Base-by-base conservation (phyloP, 805 yeast species). In the Teunomyces atbi region DNA sequence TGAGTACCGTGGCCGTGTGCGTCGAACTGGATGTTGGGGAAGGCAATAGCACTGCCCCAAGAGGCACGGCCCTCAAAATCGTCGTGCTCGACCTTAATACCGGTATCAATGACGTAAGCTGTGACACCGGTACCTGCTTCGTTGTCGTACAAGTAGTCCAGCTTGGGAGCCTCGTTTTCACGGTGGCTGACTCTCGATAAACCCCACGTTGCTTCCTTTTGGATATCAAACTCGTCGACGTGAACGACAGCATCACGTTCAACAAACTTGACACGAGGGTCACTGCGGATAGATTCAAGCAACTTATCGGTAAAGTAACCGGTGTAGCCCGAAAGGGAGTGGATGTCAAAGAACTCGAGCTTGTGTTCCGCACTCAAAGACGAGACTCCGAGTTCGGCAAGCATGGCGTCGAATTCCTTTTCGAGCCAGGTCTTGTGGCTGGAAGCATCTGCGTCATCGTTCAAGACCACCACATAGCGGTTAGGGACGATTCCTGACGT, bases 1-100 rank as follows among this genome's bases (percentile, higher is more conserved):
- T 90, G 96, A 1, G 97, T 89, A 0, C 96, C 97, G 65, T 90
- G 97, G 0, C 97, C 97, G 56, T 84, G 83, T n/a, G 68, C 71
- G 59, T 91, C 97, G 4, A 55, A 33, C 20, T 61, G 60, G 11
- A 64, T 53, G n/a, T 47, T 63, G 0, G 82, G 75, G 52, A 77
- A 72, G 46, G 73, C 62, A 43, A 65, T 52, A 2, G 79, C 82
- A 0, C 66, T 71, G 8, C 88, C 89, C 51, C 66, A 61, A 4
- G 54, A 53, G 12, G 84, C 88, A 46, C 92, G 67, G 1, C 82
- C 83, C 55, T 77, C 83, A 57, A 86, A 74, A 33, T 83, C 86
- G n/a, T 77, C 78, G 61, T 82, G 84, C 8, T 72, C 74, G 10
- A 71, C 74, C 54, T 66, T 68, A 16, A 86, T 82, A 20, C 98